Percentiles rank a stretch among this genome's conserved stretches.
Conservation (phyloP, 2,329 filamentous ascomycete species). For the Lecanicillium sp. region DNA sequence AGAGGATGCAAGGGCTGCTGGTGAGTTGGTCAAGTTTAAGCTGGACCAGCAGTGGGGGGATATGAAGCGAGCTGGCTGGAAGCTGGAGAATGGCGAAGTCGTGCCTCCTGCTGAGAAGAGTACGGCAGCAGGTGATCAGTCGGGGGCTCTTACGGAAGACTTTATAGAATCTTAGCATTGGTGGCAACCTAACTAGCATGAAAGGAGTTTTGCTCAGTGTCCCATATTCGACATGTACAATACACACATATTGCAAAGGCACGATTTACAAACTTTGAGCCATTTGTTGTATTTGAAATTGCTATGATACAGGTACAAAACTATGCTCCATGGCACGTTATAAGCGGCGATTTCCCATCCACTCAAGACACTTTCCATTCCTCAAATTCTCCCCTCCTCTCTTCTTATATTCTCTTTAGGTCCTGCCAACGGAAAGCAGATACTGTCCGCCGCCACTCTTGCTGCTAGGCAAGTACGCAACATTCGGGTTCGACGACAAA, state of each 20-base stretch:
- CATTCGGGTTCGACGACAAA: conserved; percentile 83
- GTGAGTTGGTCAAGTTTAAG: conserved; percentile 70
- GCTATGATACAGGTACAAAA: no score
- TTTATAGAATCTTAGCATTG: conserved; percentile 24
- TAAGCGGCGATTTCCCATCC: conserved; percentile 25
- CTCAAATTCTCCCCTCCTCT: no score
- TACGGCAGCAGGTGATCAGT: conserved; percentile 6
- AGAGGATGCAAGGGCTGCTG: conserved; percentile 84
- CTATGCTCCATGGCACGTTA: neutral
- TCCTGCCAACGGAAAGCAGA: conserved; percentile 43
- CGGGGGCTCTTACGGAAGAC: conserved; percentile 25
- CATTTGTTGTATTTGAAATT: no score
- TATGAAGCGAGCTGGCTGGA: conserved; percentile 62
- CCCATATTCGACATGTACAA: no score
- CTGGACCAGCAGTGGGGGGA: conserved; percentile 61
- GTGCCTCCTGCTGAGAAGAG: conserved; percentile 25
- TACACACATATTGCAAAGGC: no score
- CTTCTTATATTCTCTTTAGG: conserved; percentile 16
- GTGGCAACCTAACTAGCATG: neutral
- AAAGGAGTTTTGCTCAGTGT: no score
- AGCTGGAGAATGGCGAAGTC: conserved; percentile 40
- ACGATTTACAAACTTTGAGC: no score
- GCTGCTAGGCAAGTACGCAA: conserved; percentile 84
- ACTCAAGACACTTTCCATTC: conserved; percentile 9
- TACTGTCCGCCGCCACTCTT: conserved; percentile 52